Percentiles rank a stretch among this genome's conserved stretches.
Evolutionary conservation across 805 yeast genomes (phyloP).

Genomic region (Saccharomycopsis malanga): DNA sequence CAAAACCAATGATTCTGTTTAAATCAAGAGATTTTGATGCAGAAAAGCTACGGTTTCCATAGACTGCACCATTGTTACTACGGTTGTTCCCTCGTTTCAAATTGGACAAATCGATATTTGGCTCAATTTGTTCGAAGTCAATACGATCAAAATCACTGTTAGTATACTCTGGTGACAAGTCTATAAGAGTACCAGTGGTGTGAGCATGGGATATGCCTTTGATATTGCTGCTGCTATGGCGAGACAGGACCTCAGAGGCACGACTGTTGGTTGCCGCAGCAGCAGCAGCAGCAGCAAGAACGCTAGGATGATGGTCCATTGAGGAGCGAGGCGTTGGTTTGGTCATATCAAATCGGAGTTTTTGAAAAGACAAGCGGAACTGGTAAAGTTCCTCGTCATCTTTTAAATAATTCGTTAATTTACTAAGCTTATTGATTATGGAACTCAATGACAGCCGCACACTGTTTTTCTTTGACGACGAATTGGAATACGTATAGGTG

Average conservation of each 20-base stretch:
- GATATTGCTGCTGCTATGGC: background rate
- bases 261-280: background rate
- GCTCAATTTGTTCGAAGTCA: conserved; percentile 9
- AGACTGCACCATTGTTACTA: background rate
- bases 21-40: conserved; percentile 12
- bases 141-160: conserved; percentile 1
- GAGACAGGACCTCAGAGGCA: background rate
- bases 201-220: background rate
- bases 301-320: conserved; percentile 7
- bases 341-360: conserved; percentile 19
- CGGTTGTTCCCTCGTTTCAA: background rate
- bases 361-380: conserved; percentile 20
- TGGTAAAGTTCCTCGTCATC: conserved; percentile 18
- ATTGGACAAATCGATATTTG: conserved; percentile 4
- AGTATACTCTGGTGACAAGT: background rate
- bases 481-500: background rate
- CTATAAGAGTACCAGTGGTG: background rate
- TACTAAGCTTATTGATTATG: conserved; percentile 18
- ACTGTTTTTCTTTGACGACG: conserved; percentile 3
- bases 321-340: conserved; percentile 22
- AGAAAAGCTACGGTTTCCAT: background rate
- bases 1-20: background rate
- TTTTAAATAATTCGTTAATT: conserved; percentile 15
- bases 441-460: conserved; percentile 14
- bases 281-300: background rate